Evolutionary conservation across 768 basidiomycete species (phyloP), one percentile per base, ranked within the genome.

Genomic region (Mycena filopes): DNA sequence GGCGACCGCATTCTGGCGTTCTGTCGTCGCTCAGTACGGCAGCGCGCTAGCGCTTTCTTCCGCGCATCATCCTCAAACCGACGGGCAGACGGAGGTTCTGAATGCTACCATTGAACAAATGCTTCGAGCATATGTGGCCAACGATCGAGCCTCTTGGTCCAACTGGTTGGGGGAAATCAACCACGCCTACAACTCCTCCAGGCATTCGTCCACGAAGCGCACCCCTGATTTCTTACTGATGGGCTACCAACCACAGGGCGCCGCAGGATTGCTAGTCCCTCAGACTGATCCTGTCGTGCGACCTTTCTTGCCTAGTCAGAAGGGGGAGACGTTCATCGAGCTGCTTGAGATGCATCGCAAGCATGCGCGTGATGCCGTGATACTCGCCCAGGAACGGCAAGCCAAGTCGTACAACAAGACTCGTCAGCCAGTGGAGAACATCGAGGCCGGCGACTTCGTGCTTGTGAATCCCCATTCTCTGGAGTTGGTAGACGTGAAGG

Each of bases 31-130:
- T 13, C 51, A 62, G 18, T 55, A 62, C n/a, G 60, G 60, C 11
- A 41, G 48, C 28, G 26, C 10, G 4, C 41, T 61, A 26, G 60
- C 60, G 33, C 40, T 61, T 3, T 75, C 80, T 2, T 77, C 78
- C 0, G 70, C 76, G 0, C 74, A 79, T 56, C 82, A 82, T 65
- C 81, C 79, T 0, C 79, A 82, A 62, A 75, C 78, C 0, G 76
- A 83, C 59, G 78, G 80, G 0, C 78, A 80, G 29, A 76, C 73
- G 0, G 75, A 81, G 68, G 63, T 71, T 15, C 54, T 77, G 2
- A 79, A 79, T 51, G 70, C 74, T 2, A 65, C 51, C 2, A 64
- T 79, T 1, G 75, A 79, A 60, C 69, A 72, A 29, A 76, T 75
- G 70, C 42, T 80, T 0, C 58, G 73, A 6, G 74, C 75, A 0